Conservation (phyloP, 768 basidiomycete species). For the Lepiota brunneoincarnata region DNA sequence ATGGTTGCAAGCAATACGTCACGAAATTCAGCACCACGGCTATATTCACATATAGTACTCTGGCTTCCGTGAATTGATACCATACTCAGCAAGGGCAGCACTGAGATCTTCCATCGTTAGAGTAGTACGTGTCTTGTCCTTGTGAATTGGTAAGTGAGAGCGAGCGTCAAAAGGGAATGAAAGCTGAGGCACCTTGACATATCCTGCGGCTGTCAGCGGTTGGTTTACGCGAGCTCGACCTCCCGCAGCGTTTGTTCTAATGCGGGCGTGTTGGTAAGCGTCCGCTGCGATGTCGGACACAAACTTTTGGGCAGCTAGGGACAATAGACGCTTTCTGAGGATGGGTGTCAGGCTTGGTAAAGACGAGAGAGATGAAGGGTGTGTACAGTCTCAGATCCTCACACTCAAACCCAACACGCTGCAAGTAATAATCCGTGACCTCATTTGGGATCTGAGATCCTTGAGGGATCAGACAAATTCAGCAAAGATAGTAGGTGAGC, state of each 20-base stretch:
- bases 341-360: background rate
- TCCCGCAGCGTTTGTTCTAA: constrained; percentile 83
- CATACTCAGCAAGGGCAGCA: constrained; percentile 91
- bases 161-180: constrained; percentile 17
- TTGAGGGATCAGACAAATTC: constrained; percentile 1
- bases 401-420: constrained; percentile 93
- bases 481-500: background rate
- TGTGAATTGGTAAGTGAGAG: constrained; percentile 4
- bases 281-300: constrained; percentile 95
- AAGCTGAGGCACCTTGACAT: constrained; percentile 50
- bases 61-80: constrained; percentile 90
- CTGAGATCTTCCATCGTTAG: constrained; percentile 97
- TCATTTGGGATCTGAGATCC: constrained; percentile 85
- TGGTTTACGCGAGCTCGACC: constrained; percentile 67
- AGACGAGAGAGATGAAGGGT: background rate
- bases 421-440: constrained; percentile 96
- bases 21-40: background rate
- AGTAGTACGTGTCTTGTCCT: constrained; percentile 92
- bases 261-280: constrained; percentile 96
- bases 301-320: constrained; percentile 96
- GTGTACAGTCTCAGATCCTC: constrained; percentile 85
- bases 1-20: background rate
- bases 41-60: constrained; percentile 80
- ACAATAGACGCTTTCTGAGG: constrained; percentile 85
- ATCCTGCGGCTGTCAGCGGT: constrained; percentile 52